These are phyloP conservation scores for Viridothelium virens DNA, from an alignment of 495 filamentous ascomycete species.

Conservation along the genomic window DNA sequence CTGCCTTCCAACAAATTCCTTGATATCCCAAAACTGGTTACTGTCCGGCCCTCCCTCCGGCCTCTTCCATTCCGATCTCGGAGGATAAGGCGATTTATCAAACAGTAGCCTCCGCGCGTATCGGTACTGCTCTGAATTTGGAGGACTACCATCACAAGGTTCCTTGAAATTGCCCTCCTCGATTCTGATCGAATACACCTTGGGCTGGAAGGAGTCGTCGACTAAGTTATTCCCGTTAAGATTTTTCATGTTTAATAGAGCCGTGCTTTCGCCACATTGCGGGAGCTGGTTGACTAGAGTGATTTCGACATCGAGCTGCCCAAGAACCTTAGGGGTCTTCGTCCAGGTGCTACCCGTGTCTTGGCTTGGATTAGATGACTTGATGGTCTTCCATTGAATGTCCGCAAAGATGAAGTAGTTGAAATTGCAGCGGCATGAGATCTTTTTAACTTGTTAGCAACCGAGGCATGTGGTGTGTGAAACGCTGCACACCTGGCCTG, in stretches of 20 bases:
- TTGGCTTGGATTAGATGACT: constrained; percentile 19
- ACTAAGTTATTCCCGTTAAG: constrained; percentile 24
- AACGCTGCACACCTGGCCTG: constrained; percentile 26
- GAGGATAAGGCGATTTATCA: constrained; percentile 32
- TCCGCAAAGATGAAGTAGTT: constrained; percentile 25
- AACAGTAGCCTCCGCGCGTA: constrained; percentile 29
- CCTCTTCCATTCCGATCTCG: constrained; percentile 27
- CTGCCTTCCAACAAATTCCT: constrained; percentile 21
- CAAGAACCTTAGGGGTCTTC: constrained; percentile 21
- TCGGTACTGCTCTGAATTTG: constrained; percentile 15
- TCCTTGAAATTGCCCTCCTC: constrained; percentile 31
- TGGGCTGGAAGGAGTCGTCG: constrained; percentile 30
- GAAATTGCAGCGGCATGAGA: constrained; percentile 27
- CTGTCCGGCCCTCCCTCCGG: constrained; percentile 26
- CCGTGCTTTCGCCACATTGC: constrained; percentile 1
- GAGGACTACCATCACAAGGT: constrained; percentile 15
- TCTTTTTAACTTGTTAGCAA: constrained; percentile 23
- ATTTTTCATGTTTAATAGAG: constrained; percentile 6
- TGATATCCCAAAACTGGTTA: constrained; percentile 25
- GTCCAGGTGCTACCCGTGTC: constrained; percentile 13
- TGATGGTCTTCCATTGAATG: constrained; percentile 28
- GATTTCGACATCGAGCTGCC: constrained; percentile 30
- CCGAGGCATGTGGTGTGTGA: constrained; percentile 6
- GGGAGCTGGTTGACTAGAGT: constrained; percentile 24
- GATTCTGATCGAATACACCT: constrained; percentile 27